phyloP scores from a whole-genome alignment of 352 stramenopile species.

The Phytophthora sp. region DNA sequence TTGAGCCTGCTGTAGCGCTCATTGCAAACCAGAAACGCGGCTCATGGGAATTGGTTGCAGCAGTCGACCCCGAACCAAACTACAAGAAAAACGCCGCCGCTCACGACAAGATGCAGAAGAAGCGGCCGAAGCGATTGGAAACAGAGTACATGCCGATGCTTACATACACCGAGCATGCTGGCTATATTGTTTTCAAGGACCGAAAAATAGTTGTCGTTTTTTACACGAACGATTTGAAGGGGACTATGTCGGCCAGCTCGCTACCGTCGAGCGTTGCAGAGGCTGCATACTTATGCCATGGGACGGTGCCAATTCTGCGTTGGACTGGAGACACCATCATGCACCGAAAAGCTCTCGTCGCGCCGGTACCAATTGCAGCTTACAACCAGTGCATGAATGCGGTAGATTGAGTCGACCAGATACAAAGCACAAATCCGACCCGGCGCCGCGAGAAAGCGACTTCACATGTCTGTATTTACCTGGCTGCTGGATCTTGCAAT shows the following conservation, averaged over 20 bases:
- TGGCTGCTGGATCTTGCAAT: constrained; percentile 8
- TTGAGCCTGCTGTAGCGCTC: not conserved
- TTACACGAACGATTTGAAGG: constrained; percentile 16
- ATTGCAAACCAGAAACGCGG: not conserved
- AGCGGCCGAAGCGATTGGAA: not conserved
- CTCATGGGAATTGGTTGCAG: not conserved
- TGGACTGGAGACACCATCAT: constrained; percentile 15
- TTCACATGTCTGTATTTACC: constrained; percentile 21
- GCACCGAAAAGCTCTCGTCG: constrained; percentile 4
- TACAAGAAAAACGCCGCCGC: not conserved
- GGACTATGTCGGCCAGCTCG: not conserved
- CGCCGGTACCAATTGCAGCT: constrained; percentile 3
- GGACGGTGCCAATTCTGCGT: constrained; percentile 4
- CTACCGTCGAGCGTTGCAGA: not conserved
- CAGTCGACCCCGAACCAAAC: not conserved
- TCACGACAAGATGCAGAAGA: constrained; percentile 2
- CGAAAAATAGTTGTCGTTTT: constrained; percentile 11
- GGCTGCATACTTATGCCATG: constrained; percentile 5
- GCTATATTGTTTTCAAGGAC: constrained; percentile 3
- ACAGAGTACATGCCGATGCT: constrained; percentile 12
- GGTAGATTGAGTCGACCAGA: constrained; percentile 15
- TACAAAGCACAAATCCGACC: constrained; percentile 15
- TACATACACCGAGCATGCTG: constrained; percentile 3
- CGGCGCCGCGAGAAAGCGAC: constrained; percentile 7
- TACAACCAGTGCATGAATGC: constrained; percentile 25